These are phyloP conservation scores for Blepharisma japonicum DNA, from an alignment of 73 alveolate genomes.

Conservation along the genomic window DNA sequence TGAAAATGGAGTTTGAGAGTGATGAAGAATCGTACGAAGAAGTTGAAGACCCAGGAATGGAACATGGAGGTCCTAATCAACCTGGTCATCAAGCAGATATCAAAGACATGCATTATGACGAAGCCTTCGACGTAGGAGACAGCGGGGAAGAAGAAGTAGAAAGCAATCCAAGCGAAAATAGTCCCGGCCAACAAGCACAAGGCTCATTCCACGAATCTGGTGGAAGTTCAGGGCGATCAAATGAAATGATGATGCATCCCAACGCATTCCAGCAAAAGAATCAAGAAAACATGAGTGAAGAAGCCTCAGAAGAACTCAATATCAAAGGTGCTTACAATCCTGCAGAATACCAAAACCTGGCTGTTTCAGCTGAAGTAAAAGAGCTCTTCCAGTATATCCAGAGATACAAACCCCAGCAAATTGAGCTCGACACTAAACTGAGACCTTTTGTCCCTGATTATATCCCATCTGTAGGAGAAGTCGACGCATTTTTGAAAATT, in stretches of 20 bases:
- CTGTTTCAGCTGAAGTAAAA: conserved; percentile 71
- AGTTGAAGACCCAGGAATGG: conserved; percentile 13
- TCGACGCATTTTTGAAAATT: conserved; percentile 88
- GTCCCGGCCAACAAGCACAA: conserved; percentile 53
- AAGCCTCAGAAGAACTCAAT: conserved; percentile 17
- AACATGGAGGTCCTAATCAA: neutral
- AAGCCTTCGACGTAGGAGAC: conserved; percentile 60
- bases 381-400: conserved; percentile 69
- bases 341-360: conserved; percentile 75
- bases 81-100: conserved; percentile 30
- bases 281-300: neutral
- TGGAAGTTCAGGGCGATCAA: neutral
- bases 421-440: conserved; percentile 84
- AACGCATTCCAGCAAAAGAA: neutral
- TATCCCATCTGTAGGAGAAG: conserved; percentile 94
- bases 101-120: conserved; percentile 60
- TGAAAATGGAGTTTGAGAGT: too few species aligned
- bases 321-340: conserved; percentile 74
- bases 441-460: conserved; percentile 91
- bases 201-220: conserved; percentile 38
- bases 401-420: conserved; percentile 81
- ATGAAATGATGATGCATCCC: neutral
- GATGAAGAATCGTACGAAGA: neutral
- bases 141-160: conserved; percentile 60
- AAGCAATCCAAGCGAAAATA: conserved; percentile 46